Conservation (phyloP, 148 eudicot genomes). For the Chenopodium quinoa region DNA sequence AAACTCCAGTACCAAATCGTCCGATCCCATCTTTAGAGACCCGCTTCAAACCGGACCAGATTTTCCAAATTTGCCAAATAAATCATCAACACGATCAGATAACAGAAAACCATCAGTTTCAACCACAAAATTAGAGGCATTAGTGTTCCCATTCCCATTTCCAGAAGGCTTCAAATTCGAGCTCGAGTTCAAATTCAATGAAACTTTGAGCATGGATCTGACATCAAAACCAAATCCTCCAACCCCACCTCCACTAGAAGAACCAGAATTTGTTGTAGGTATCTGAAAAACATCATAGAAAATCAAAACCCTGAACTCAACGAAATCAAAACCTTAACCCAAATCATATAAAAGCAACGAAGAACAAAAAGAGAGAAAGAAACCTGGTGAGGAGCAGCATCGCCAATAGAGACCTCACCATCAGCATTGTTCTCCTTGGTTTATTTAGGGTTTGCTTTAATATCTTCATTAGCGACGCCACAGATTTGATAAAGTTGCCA, state of each 20-base stretch:
- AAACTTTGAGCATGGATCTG: conserved; percentile 40
- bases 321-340: too few relatives aligned
- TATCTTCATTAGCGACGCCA: too few relatives aligned
- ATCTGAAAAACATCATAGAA: conserved; percentile 43
- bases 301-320: background rate
- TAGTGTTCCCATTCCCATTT: conserved; percentile 20
- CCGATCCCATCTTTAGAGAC: conserved; percentile 3
- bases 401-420: too few relatives aligned
- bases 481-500: too few relatives aligned
- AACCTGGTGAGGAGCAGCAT: too few relatives aligned
- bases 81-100: conserved; percentile 49
- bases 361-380: too few relatives aligned
- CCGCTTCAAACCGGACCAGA: conserved; percentile 29
- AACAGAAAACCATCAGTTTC: conserved; percentile 45
- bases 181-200: conserved; percentile 25
- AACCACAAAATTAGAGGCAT: background rate
- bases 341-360: too few relatives aligned
- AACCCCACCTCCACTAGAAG: conserved; percentile 22
- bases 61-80: conserved; percentile 52
- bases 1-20: conserved; percentile 66
- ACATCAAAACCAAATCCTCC: conserved; percentile 38
- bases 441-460: too few relatives aligned
- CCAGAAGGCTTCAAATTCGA: conserved; percentile 22
- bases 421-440: too few relatives aligned
- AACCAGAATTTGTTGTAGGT: conserved; percentile 20